Evolutionary conservation across 352 stramenopile species (phyloP), one percentile per base, ranked within the genome.

Genomic region (Globisporangium paroecandrum): DNA sequence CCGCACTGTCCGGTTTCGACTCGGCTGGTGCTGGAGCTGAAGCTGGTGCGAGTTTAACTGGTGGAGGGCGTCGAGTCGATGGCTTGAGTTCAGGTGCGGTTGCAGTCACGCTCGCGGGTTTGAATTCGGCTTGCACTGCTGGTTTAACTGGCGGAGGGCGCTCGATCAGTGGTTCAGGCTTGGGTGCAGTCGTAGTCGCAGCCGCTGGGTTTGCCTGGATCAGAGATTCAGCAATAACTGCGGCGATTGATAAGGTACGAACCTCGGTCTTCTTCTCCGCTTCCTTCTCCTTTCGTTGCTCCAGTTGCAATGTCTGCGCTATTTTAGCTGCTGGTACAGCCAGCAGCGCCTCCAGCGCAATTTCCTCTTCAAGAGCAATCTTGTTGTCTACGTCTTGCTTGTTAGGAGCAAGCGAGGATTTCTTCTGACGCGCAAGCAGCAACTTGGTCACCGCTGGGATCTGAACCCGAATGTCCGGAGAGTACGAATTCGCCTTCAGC

Each of bases 381-480:
- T 27, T 7, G 3, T 24, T 25, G 7, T 34, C 22, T 9, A 46
- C 25, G 3, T 18, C 25, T 47, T 65, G 41, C 34, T 58, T 62
- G 12, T 47, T 55, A n/a, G n/a, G n/a, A 32, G 25, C 54, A 32
- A 27, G 24, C 18, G 27, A 47, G 3, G 38, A 54, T 2, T 34
- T 36, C 36, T 57, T 66, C 27, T 70, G 56, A 6, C 68, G 68
- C 20, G 46, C 38, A 2, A 55, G 34, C 22, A 73, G 15, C 68
- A 73, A 22, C 13, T 60, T 46, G 5, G 68, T 64, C 36, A 73
- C 68, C 13, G 57, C 64, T 3, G 68, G 68, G 1, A 49, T 70
- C 32, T 62, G 29, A 10, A 70, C 66, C 5, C 46, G 34, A 18
- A 22, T 27, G 24, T 58, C 57, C 9, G 47, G 46, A 15, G 34